phyloP scores from a whole-genome alignment of 2,329 filamentous ascomycete species.

The Stagonosporopsis cucurbitacearum region DNA sequence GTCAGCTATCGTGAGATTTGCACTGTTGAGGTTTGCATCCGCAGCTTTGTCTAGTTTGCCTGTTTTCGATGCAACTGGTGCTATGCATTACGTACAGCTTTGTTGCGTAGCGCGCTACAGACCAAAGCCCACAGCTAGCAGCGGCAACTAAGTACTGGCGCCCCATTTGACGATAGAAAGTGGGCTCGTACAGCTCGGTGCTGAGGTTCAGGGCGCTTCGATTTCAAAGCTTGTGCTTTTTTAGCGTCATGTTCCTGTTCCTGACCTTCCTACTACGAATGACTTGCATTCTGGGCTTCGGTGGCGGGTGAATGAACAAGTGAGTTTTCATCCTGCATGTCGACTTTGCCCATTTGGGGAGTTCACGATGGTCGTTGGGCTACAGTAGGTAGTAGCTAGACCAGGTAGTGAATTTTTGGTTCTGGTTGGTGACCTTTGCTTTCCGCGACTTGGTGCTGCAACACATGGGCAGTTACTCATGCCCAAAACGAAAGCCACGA shows the following conservation, averaged over 20 bases:
- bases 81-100: conserved; percentile 32
- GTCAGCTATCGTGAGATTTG: conserved; percentile 25
- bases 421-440: no score
- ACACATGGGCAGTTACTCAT: conserved; percentile 12
- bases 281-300: conserved; percentile 24
- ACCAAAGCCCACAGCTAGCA: conserved; percentile 16
- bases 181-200: conserved; percentile 9
- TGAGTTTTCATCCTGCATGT: not conserved
- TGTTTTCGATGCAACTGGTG: conserved; percentile 21
- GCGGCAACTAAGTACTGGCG: conserved; percentile 23
- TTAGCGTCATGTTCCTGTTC: conserved; percentile 9
- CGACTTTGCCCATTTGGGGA: not conserved
- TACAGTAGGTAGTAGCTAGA: no score
- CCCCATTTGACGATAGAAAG: conserved; percentile 6
- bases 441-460: not conserved
- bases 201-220: conserved; percentile 1
- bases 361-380: conserved; percentile 10
- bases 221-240: conserved; percentile 3
- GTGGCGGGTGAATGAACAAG: not conserved
- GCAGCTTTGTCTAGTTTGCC: conserved; percentile 22
- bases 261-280: conserved; percentile 21
- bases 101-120: conserved; percentile 24
- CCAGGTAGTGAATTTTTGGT: no score
- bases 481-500: conserved; percentile 13
- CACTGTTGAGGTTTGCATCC: conserved; percentile 21